Conservation (phyloP, 2,329 filamentous ascomycete species). For the Fusarium duplospermum region DNA sequence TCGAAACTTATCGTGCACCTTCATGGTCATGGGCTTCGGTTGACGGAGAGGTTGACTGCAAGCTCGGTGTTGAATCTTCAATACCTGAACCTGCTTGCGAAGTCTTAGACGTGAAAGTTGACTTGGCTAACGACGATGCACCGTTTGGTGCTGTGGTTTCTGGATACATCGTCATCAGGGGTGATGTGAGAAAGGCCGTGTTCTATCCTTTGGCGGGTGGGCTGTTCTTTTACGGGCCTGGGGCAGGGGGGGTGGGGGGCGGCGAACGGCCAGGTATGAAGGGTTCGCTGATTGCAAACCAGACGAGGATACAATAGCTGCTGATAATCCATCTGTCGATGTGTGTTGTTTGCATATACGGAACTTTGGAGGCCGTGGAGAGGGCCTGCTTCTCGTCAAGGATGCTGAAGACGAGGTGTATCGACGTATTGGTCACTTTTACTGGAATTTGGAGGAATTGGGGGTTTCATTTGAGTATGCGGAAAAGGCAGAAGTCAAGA, state of each 20-base stretch:
- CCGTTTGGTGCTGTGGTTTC: background rate
- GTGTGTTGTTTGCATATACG: background rate
- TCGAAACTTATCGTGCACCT: background rate
- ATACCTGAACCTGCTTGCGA: background rate
- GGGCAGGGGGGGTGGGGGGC: background rate
- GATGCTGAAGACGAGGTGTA: background rate
- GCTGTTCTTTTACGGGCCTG: background rate
- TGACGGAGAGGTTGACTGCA: background rate
- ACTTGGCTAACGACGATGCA: background rate
- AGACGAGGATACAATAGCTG: background rate
- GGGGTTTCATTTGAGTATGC: background rate
- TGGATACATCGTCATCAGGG: background rate
- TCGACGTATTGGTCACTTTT: background rate
- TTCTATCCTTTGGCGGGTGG: background rate
- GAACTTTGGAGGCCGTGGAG: background rate
- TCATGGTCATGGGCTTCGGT: conserved; percentile 2
- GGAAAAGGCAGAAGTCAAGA: background rate
- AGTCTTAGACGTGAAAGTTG: background rate
- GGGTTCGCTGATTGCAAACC: background rate
- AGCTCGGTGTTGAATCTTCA: background rate
- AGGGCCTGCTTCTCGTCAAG: background rate
- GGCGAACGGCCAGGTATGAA: background rate
- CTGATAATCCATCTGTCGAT: background rate
- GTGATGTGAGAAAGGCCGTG: background rate
- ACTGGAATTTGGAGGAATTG: background rate